Evolutionary conservation across 331 rosid species (phyloP), one percentile per base, ranked within the genome.

Genomic region (Quercus lobata): DNA sequence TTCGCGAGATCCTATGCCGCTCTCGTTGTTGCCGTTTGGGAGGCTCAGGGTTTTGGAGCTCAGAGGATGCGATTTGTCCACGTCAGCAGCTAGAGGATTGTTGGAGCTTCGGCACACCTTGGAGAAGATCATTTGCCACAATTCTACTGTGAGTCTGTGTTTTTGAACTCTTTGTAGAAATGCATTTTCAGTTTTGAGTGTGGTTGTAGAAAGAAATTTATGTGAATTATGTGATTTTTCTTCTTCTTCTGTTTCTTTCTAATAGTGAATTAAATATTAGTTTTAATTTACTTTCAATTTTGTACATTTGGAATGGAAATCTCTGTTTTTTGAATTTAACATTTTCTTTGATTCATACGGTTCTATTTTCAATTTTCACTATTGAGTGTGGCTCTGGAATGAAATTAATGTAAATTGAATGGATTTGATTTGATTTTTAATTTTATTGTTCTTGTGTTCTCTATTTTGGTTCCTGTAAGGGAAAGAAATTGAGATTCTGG

Each of bases 61-160:
- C 68, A 82, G 99, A 62, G 98, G 97, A 0, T 93, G 99, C 60
- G 99, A 96, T 88, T 84, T 93, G 88, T 93, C 99, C 41, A 91
- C 97, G 54, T 89, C 97, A 19, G 96, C 98, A 3, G 99, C 99
- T 24, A 91, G 78, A 68, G 98, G 92, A 4, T 84, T 96, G 82
- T 96, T 96, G 15, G 98, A 93, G 80, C 86, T 96, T 79, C 75
- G 97, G 79, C 93, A 89, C 77, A 96, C 98, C 49, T 87, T 95
- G 82, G 99, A 95, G 92, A 95, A 83, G 81, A 91, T 95, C 85
- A 79, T 89, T 80, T 95, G 99, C 75, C 96, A 95, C 81, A 93
- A 93, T 91, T 96, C 99, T 49, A 96, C 97, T 9, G 99, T 95
- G 75, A 87, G 97, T 76, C 70, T 82, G 32, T 61, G 27, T 32